A percentile compares a stretch with the other conserved stretches of the same genome.
These are phyloP conservation scores for Cornus suecica DNA, from an alignment of 148 eudicot genomes.

Conservation along the genomic window DNA sequence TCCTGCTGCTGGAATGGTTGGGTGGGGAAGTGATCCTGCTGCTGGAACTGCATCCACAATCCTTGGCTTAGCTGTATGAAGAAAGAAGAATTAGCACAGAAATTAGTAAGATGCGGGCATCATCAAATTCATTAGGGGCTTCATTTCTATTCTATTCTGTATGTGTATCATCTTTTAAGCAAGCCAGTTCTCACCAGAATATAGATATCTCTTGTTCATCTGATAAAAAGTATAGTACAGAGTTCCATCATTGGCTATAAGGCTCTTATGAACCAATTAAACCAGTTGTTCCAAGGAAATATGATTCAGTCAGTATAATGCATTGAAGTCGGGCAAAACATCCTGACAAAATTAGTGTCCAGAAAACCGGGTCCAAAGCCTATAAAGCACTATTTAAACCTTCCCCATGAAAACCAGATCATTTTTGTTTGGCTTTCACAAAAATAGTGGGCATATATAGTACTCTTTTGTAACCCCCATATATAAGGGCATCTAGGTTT, in stretches of 20 bases:
- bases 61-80: slow-evolving; percentile 48
- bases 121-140: not conserved
- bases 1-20: slow-evolving; percentile 59
- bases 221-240: not conserved
- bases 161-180: no score
- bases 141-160: no score
- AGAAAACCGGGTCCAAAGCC: not conserved
- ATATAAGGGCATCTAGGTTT: no score
- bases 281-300: not conserved
- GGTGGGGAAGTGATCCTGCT: slow-evolving; percentile 78
- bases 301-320: not conserved
- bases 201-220: not conserved
- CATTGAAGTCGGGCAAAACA: not conserved
- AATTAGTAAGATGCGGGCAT: not conserved
- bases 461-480: no score
- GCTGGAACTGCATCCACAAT: slow-evolving; percentile 45
- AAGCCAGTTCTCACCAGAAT: no score
- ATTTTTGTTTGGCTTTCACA: not conserved
- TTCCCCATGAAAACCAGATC: not conserved
- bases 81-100: not conserved
- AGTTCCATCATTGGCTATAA: no score
- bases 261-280: no score
- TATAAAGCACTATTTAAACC: not conserved
- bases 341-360: not conserved
- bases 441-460: no score